These are phyloP conservation scores for Penicillium longicatenatum DNA, from an alignment of 495 filamentous ascomycete species.

Conservation along the genomic window DNA sequence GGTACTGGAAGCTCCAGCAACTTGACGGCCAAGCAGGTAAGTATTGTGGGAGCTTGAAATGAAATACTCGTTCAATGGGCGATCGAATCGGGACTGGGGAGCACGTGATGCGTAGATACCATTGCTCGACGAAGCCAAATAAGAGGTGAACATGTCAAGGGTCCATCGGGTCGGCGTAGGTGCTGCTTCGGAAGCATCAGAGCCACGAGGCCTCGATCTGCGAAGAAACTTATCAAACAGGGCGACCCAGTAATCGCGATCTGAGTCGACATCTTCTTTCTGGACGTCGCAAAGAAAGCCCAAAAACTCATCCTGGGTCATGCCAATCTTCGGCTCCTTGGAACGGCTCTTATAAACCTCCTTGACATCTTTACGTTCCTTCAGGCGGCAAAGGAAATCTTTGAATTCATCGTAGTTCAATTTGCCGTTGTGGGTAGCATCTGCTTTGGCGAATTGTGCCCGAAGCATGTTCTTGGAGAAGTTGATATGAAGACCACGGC, in stretches of 20 bases:
- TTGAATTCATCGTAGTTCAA: slow-evolving; percentile 78
- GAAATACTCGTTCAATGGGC: slow-evolving; percentile 95
- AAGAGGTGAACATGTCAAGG: slow-evolving; percentile 72
- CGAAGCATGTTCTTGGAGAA: slow-evolving; percentile 72
- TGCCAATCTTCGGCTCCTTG: slow-evolving; percentile 56
- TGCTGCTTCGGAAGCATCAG: slow-evolving; percentile 42
- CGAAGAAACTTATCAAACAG: slow-evolving; percentile 77
- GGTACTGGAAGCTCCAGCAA: slow-evolving; percentile 84
- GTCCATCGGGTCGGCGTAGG: slow-evolving; percentile 57
- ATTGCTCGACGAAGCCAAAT: slow-evolving; percentile 74
- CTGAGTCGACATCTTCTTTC: slow-evolving; percentile 68
- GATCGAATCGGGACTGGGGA: slow-evolving; percentile 64
- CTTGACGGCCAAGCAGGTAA: slow-evolving; percentile 88
- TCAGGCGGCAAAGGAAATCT: slow-evolving; percentile 77
- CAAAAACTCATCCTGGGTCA: slow-evolving; percentile 73
- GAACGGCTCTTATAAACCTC: slow-evolving; percentile 60
- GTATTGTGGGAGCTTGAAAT: slow-evolving; percentile 99
- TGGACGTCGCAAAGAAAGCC: slow-evolving; percentile 74
- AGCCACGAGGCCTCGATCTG: slow-evolving; percentile 57
- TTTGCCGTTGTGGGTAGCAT: slow-evolving; percentile 57
- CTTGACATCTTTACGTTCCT: slow-evolving; percentile 78
- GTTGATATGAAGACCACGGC: slow-evolving; percentile 86
- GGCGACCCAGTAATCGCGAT: slow-evolving; percentile 65
- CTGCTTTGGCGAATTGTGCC: slow-evolving; percentile 76
- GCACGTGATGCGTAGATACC: slow-evolving; percentile 56